Conservation (phyloP, 371 early-diverging fungal species). For the Entomophthora muscae region DNA sequence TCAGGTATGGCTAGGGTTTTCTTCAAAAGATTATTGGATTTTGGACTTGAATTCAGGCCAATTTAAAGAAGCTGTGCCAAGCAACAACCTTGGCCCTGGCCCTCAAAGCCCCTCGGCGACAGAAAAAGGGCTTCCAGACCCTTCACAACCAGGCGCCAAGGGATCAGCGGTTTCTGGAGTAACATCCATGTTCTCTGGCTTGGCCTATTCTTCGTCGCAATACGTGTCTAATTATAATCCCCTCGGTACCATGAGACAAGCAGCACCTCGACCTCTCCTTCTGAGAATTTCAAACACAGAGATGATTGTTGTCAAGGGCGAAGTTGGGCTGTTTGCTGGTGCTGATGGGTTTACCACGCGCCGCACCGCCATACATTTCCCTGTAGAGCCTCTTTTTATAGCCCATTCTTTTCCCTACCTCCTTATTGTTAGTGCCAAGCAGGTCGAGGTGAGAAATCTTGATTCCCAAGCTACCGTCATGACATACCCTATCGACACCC, state of each 20-base stretch:
- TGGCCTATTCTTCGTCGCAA: slow-evolving; percentile 4
- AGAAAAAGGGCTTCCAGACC: not conserved
- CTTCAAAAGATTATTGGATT: slow-evolving; percentile 41
- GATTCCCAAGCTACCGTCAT: slow-evolving; percentile 68
- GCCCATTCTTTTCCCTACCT: slow-evolving; percentile 59
- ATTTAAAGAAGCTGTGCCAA: not conserved
- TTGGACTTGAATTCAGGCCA: slow-evolving; percentile 20
- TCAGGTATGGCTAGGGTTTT: slow-evolving; percentile 37
- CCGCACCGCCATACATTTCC: slow-evolving; percentile 53
- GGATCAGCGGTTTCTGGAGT: not conserved
- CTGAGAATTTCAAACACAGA: not conserved
- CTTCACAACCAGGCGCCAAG: not conserved
- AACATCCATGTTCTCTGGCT: not conserved
- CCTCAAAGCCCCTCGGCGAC: not conserved
- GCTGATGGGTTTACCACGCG: slow-evolving; percentile 43
- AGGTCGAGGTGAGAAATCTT: slow-evolving; percentile 73
- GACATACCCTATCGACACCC: slow-evolving; percentile 27
- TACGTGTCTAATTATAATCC: slow-evolving; percentile 7
- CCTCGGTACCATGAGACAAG: not conserved
- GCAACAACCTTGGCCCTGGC: not conserved
- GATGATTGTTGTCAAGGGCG: slow-evolving; percentile 9
- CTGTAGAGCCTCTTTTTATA: slow-evolving; percentile 28
- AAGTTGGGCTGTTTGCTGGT: slow-evolving; percentile 52
- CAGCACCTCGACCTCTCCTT: not conserved
- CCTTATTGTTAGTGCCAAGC: slow-evolving; percentile 41